Conservation (phyloP, 148 eudicot genomes). For the Beta vulgaris region DNA sequence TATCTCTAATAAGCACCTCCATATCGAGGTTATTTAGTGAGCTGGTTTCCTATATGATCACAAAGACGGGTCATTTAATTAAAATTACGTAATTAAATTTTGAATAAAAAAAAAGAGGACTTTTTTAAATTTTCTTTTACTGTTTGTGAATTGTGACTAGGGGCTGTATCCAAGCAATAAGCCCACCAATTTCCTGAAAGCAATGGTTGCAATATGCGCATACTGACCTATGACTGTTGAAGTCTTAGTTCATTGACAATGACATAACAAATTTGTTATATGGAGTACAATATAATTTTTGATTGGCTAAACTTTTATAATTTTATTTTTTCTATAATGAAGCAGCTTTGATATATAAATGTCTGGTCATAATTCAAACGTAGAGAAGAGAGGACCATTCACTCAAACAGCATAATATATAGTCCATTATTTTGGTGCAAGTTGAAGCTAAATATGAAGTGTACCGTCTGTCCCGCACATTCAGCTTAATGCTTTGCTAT, state of each 20-base stretch:
- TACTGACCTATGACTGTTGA: constrained; percentile 14
- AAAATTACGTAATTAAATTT: too few species aligned
- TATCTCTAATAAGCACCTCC: too few species aligned
- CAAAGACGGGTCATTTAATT: too few species aligned
- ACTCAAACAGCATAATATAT: neutral
- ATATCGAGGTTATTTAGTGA: too few species aligned
- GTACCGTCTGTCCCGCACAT: constrained; percentile 30
- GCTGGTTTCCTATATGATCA: too few species aligned
- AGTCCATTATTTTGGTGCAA: constrained; percentile 24
- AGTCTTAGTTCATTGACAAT: constrained; percentile 30
- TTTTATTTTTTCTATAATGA: neutral
- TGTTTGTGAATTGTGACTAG: constrained; percentile 20
- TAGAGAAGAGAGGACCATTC: constrained; percentile 20
- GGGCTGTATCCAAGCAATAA: constrained; percentile 22
- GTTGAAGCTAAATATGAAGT: constrained; percentile 36
- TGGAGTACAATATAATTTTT: neutral
- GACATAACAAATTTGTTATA: constrained; percentile 19
- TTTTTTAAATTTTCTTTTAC: neutral
- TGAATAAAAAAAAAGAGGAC: too few species aligned
- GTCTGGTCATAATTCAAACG: constrained; percentile 13
- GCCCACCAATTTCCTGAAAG: constrained; percentile 26
- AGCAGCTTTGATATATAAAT: neutral
- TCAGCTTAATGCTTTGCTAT: constrained; percentile 11
- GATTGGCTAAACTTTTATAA: neutral
- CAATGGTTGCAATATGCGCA: constrained; percentile 18